Evolutionary conservation across 345 rosid genomes (phyloP).

Genomic region (Syzygium aqueum): DNA sequence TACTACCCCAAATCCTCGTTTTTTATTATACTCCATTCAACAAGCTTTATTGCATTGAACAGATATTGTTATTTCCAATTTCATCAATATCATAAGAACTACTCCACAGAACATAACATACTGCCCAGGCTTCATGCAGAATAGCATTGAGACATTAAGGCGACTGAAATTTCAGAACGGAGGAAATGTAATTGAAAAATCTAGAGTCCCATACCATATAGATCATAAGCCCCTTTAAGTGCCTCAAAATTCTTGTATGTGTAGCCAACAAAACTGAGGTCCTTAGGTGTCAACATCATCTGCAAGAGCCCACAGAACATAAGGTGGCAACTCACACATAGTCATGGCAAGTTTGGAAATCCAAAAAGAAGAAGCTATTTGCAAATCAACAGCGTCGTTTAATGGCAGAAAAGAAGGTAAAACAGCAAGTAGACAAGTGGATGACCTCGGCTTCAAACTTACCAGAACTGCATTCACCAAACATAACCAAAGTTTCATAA

Average conservation of each 20-base stretch:
- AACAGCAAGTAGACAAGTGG: neutral
- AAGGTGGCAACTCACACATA: neutral
- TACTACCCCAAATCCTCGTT: neutral
- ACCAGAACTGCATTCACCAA: neutral
- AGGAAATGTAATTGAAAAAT: neutral
- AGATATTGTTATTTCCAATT: neutral
- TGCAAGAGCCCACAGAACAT: slow-evolving; percentile 15
- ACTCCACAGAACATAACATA: neutral
- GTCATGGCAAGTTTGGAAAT: neutral
- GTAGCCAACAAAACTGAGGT: slow-evolving; percentile 83
- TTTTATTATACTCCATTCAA: neutral
- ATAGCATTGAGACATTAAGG: neutral
- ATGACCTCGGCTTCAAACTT: neutral
- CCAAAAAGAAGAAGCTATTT: neutral
- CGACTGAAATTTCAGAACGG: neutral
- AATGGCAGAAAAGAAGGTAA: neutral
- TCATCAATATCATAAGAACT: neutral
- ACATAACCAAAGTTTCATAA: neutral
- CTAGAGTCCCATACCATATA: slow-evolving; percentile 30
- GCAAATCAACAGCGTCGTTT: neutral
- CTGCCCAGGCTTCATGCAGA: neutral
- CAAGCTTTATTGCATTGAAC: neutral
- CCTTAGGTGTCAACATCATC: slow-evolving; percentile 52
- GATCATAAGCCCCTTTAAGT: slow-evolving; percentile 45
- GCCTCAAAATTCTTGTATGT: slow-evolving; percentile 75